Evolutionary conservation across 2,329 filamentous ascomycete genomes (phyloP).

Genomic region (Penicillium oxalicum): DNA sequence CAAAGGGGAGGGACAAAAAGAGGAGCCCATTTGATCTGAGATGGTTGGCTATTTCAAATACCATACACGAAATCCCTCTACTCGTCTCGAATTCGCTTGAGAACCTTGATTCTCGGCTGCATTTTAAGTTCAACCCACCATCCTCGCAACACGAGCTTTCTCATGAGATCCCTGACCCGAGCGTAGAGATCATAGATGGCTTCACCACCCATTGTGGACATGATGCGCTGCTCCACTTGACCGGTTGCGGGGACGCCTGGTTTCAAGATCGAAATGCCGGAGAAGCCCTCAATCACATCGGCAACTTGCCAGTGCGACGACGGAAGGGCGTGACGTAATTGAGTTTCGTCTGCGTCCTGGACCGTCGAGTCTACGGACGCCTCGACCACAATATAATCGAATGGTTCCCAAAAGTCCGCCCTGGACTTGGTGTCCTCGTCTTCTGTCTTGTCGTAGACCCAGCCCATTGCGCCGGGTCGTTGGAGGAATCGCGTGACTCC

Average conservation of each 20-base stretch:
- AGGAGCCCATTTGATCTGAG: no score
- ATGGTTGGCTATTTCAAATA: no score
- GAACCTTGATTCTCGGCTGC: conserved; percentile 49
- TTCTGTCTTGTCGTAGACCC: conserved; percentile 58
- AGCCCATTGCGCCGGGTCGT: conserved; percentile 30
- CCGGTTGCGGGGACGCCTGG: conserved; percentile 33
- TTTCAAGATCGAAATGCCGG: conserved; percentile 44
- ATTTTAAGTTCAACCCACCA: conserved; percentile 53
- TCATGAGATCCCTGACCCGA: conserved; percentile 17
- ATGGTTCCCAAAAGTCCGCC: conserved; percentile 51
- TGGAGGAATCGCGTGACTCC: conserved; percentile 57
- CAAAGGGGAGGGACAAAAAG: no score
- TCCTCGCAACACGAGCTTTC: conserved; percentile 38
- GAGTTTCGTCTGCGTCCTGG: conserved; percentile 29
- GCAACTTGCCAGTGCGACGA: conserved; percentile 46
- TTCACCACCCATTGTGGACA: conserved; percentile 33
- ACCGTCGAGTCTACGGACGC: conserved; percentile 20
- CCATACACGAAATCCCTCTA: not conserved
- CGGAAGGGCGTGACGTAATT: conserved; percentile 29
- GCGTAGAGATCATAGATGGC: conserved; percentile 26
- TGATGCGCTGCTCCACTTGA: conserved; percentile 29
- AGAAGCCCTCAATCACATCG: conserved; percentile 47
- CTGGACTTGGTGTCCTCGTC: conserved; percentile 44
- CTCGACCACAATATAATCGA: conserved; percentile 56
- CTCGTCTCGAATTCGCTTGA: conserved; percentile 24